Percentiles rank a stretch among this genome's conserved stretches.
Evolutionary conservation across 176 grass and related monocot species (phyloP).

Genomic region (Rhynchospora tenuis): DNA sequence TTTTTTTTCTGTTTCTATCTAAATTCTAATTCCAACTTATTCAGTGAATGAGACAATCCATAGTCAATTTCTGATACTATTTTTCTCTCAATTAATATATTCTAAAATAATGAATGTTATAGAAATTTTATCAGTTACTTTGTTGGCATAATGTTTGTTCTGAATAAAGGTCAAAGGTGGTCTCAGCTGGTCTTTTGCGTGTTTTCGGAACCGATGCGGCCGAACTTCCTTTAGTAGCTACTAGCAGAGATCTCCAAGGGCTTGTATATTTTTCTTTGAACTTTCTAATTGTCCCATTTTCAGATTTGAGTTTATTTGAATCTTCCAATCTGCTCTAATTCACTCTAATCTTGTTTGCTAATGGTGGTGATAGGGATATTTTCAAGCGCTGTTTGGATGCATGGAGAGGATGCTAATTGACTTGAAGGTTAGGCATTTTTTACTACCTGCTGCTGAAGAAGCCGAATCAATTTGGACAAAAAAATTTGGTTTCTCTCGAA

Average conservation of each 20-base stretch:
- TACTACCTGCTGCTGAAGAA: slow-evolving; percentile 91
- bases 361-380: slow-evolving; percentile 62
- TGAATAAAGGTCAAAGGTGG: slow-evolving; percentile 56
- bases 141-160: neutral
- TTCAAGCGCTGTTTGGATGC: slow-evolving; percentile 74
- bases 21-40: slow-evolving; percentile 1
- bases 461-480: slow-evolving; percentile 92
- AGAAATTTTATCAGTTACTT: neutral
- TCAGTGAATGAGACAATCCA: neutral
- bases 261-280: slow-evolving; percentile 25
- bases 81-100: neutral
- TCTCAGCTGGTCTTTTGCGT: slow-evolving; percentile 80
- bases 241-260: slow-evolving; percentile 77
- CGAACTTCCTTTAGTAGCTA: slow-evolving; percentile 87
- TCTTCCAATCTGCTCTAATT: neutral
- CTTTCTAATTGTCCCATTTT: neutral
- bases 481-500: slow-evolving; percentile 85
- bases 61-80: neutral
- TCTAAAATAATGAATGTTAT: neutral
- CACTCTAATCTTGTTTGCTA: slow-evolving; percentile 7
- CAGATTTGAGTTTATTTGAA: neutral
- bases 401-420: slow-evolving; percentile 63
- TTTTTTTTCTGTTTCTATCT: neutral
- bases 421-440: slow-evolving; percentile 65
- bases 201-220: slow-evolving; percentile 83